Evolutionary conservation across 495 filamentous ascomycete species (phyloP).

Genomic region (Geopyxis carbonaria): DNA sequence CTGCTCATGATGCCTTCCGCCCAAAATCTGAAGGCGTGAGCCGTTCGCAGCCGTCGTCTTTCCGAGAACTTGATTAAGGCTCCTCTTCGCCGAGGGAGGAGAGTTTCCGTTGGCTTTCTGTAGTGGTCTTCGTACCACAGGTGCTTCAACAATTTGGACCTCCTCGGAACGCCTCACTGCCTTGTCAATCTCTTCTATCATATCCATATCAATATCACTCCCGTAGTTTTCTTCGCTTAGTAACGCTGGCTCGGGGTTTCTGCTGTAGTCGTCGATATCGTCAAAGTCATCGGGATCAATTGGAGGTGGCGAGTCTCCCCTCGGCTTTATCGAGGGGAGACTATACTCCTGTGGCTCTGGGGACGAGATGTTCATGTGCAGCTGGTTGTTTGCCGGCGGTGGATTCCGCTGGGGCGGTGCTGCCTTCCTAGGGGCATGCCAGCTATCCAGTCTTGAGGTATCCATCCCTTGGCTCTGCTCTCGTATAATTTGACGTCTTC

Average conservation of each 20-base stretch:
- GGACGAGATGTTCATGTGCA: constrained; percentile 2
- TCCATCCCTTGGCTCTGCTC: constrained; percentile 1
- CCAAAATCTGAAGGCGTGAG: background rate
- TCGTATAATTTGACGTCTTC: background rate
- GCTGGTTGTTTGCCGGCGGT: background rate
- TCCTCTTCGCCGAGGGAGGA: constrained; percentile 7
- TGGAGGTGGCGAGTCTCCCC: constrained; percentile 6
- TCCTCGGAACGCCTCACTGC: constrained; percentile 16
- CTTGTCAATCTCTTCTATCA: constrained; percentile 7
- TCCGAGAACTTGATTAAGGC: constrained; percentile 16
- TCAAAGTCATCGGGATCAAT: constrained; percentile 1
- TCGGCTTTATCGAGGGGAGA: too few species aligned
- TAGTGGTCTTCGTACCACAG: background rate
- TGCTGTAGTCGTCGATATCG: constrained; percentile 3
- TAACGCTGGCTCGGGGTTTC: constrained; percentile 14
- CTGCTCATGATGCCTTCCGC: constrained; percentile 13
- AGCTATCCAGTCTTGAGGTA: constrained; percentile 1
- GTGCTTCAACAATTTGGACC: background rate
- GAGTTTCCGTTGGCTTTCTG: constrained; percentile 3
- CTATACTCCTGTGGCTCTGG: constrained; percentile 4
- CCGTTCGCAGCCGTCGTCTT: background rate
- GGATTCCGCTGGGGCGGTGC: too few species aligned
- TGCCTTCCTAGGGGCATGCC: too few species aligned
- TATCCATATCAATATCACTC: constrained; percentile 16
- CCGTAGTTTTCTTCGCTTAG: constrained; percentile 20